phyloP scores from a whole-genome alignment of 192 early-diverging fungal species.

The Backusella psychrophila region DNA sequence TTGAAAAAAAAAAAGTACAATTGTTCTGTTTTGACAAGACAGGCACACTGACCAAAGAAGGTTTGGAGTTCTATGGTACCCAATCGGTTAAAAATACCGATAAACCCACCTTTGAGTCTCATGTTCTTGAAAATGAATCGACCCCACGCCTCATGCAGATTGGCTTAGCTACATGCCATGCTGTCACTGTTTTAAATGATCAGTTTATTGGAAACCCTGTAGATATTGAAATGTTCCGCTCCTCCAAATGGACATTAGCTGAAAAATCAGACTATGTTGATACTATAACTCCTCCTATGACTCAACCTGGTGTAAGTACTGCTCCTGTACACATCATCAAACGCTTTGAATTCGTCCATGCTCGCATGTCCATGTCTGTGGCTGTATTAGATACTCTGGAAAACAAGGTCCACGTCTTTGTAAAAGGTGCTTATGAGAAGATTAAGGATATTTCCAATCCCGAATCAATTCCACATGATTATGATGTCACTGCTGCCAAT shows the following conservation, averaged over 20 bases:
- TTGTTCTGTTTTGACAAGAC: conserved; percentile 74
- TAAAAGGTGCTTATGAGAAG: conserved; percentile 74
- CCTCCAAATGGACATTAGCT: conserved; percentile 41
- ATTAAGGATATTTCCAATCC: conserved; percentile 54
- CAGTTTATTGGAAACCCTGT: conserved; percentile 60
- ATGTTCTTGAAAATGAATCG: neutral
- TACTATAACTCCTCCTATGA: conserved; percentile 33
- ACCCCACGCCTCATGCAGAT: conserved; percentile 27
- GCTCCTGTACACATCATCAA: conserved; percentile 50
- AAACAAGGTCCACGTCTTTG: conserved; percentile 55
- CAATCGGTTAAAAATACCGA: conserved; percentile 15
- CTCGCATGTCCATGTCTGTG: conserved; percentile 68
- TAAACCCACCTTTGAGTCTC: conserved; percentile 17
- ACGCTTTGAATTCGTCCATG: conserved; percentile 70
- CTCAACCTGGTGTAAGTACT: conserved; percentile 4
- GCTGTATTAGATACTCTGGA: conserved; percentile 51
- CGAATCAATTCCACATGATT: conserved; percentile 52
- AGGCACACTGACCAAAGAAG: conserved; percentile 72
- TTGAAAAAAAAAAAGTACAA: conserved; percentile 44
- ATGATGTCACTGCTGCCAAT: conserved; percentile 44
- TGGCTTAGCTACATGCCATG: conserved; percentile 45
- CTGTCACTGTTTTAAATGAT: conserved; percentile 43
- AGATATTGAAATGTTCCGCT: conserved; percentile 67
- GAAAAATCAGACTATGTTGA: conserved; percentile 37
- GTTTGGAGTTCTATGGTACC: conserved; percentile 58